Conservation (phyloP, 1,139 yeast genomes). For the Yarrowia galli region DNA sequence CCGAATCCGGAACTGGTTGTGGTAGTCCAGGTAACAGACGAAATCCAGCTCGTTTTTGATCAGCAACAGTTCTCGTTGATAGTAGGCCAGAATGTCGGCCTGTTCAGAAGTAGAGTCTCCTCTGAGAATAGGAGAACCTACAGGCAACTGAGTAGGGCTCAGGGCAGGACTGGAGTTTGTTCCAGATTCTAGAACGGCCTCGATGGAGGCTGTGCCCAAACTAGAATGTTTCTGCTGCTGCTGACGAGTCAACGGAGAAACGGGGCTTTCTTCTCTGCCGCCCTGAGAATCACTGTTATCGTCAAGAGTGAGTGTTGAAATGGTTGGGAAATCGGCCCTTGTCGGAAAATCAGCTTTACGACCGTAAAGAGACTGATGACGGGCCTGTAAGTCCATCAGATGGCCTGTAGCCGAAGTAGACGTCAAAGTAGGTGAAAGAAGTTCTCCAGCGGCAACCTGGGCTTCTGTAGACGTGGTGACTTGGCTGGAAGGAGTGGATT, state of each 20-base stretch:
- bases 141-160: slow-evolving; percentile 21
- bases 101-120: slow-evolving; percentile 24
- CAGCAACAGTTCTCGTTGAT: slow-evolving; percentile 65
- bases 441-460: slow-evolving; percentile 35
- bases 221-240: slow-evolving; percentile 22
- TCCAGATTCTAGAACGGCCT: slow-evolving; percentile 23
- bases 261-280: slow-evolving; percentile 22
- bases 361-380: slow-evolving; percentile 30
- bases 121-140: slow-evolving; percentile 25
- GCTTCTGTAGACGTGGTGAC: slow-evolving; percentile 24
- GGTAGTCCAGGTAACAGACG: slow-evolving; percentile 61
- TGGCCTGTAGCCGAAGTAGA: slow-evolving; percentile 23
- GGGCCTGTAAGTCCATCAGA: slow-evolving; percentile 27
- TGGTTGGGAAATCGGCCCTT: too few relatives aligned
- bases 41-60: slow-evolving; percentile 70
- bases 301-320: slow-evolving; percentile 20
- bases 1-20: slow-evolving; percentile 59
- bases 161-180: slow-evolving; percentile 23
- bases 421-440: slow-evolving; percentile 21
- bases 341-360: slow-evolving; percentile 30
- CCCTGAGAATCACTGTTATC: slow-evolving; percentile 9
- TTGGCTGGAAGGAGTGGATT: slow-evolving; percentile 8
- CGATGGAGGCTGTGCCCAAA: slow-evolving; percentile 4
- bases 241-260: slow-evolving; percentile 19
- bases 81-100: slow-evolving; percentile 51